These are phyloP conservation scores for Salinomyces thailandicus DNA, from an alignment of 2,329 filamentous ascomycete species.

Conservation along the genomic window DNA sequence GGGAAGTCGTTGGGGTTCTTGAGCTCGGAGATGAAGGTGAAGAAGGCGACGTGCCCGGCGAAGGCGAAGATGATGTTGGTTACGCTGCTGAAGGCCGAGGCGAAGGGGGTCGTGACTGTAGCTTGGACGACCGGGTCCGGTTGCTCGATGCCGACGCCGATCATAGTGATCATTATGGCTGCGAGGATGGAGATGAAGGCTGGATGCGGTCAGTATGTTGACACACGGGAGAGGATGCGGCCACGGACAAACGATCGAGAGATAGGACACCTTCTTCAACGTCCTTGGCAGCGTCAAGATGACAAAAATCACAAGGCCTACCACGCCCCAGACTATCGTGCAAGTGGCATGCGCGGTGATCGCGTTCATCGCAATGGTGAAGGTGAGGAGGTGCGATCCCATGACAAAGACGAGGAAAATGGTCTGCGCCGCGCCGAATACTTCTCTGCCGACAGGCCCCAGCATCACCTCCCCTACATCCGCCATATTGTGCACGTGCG, in stretches of 20 bases:
- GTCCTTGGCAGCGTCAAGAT: slow-evolving; percentile 52
- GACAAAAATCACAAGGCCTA: slow-evolving; percentile 49
- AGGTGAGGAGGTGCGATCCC: slow-evolving; percentile 58
- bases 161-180: slow-evolving; percentile 57
- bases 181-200: slow-evolving; percentile 42
- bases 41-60: slow-evolving; percentile 47
- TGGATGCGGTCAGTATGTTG: slow-evolving; percentile 14
- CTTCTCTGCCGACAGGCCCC: slow-evolving; percentile 51
- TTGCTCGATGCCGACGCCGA: slow-evolving; percentile 49
- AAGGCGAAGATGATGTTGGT: slow-evolving; percentile 60
- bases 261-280: slow-evolving; percentile 51
- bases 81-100: slow-evolving; percentile 49
- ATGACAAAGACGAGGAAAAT: slow-evolving; percentile 60
- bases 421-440: slow-evolving; percentile 52
- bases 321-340: slow-evolving; percentile 53
- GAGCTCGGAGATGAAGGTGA: slow-evolving; percentile 52
- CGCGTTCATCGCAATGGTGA: slow-evolving; percentile 59
- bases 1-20: slow-evolving; percentile 50
- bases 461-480: slow-evolving; percentile 55
- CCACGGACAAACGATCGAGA: slow-evolving; percentile 47
- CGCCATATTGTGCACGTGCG: slow-evolving; percentile 47
- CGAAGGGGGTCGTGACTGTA: slow-evolving; percentile 29
- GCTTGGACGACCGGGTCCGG: slow-evolving; percentile 31
- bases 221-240: background rate
- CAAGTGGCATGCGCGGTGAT: slow-evolving; percentile 53